Evolutionary conservation across 2,329 filamentous ascomycete species (phyloP).

Genomic region (Penicillium brasilianum): DNA sequence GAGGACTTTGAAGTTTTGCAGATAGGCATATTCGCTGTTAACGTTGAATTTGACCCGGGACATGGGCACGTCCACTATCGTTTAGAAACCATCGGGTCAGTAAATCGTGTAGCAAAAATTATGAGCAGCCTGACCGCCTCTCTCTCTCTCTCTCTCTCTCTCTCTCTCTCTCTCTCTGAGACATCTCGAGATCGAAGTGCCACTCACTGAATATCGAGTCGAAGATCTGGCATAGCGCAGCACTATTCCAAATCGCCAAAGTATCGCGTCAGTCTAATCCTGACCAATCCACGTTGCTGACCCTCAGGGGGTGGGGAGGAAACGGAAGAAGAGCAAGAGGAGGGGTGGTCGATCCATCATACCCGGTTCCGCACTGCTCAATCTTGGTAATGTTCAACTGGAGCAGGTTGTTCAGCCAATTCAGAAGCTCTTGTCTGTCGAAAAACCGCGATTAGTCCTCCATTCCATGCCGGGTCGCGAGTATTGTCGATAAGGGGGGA

Average conservation of each 20-base stretch:
- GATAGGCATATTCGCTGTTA: conserved; percentile 94
- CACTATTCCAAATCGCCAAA: conserved; percentile 59
- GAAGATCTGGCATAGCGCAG: conserved; percentile 94
- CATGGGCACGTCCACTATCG: conserved; percentile 84
- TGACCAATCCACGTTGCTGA: not conserved
- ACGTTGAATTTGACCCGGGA: conserved; percentile 96
- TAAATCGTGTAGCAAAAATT: conserved; percentile 3
- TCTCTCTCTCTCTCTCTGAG: not conserved
- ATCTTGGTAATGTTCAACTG: conserved; percentile 98
- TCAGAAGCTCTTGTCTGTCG: conserved; percentile 87
- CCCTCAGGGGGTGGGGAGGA: conserved; percentile 3
- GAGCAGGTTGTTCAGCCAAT: conserved; percentile 96
- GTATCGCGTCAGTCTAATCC: conserved; percentile 18
- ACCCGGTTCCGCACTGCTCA: conserved; percentile 99
- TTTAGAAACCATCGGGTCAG: conserved; percentile 22
- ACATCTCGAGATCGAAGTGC: conserved; percentile 2
- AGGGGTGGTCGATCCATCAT: conserved; percentile 43
- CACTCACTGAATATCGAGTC: conserved; percentile 88
- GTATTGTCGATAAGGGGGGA: conserved; percentile 27
- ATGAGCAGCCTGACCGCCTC: conserved; percentile 2
- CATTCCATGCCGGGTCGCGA: conserved; percentile 17
- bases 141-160: not conserved
- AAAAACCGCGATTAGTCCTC: conserved; percentile 18
- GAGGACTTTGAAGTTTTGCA: conserved; percentile 97
- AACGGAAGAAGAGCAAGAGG: not conserved